These are phyloP conservation scores for Phyllosticta citrichinensis DNA, from an alignment of 2,329 filamentous ascomycete species.

Conservation along the genomic window DNA sequence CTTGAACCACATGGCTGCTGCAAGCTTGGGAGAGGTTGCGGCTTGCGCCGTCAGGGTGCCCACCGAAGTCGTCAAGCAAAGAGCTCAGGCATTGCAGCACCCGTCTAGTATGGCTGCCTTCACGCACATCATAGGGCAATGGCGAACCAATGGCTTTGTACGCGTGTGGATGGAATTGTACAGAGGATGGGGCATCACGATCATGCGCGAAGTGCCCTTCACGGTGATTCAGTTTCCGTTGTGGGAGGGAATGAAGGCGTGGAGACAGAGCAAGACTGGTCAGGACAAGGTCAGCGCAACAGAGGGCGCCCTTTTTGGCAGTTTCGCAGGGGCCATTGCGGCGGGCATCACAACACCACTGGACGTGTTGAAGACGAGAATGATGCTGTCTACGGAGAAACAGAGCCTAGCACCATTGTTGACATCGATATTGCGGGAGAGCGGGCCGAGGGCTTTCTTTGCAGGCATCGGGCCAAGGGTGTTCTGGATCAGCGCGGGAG, in stretches of 20 bases:
- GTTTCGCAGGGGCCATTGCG: conserved; percentile 71
- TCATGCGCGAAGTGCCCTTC: conserved; percentile 93
- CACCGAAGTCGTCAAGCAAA: conserved; percentile 94
- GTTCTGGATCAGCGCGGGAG: conserved; percentile 90
- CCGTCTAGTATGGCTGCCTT: conserved; percentile 59
- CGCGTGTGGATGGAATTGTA: conserved; percentile 78
- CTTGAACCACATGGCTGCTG: conserved; percentile 67
- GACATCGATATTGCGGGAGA: conserved; percentile 51
- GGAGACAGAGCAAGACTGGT: conserved; percentile 35
- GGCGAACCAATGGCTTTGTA: conserved; percentile 30
- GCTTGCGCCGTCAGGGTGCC: conserved; percentile 89
- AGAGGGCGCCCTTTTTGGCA: conserved; percentile 80
- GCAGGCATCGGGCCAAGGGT: conserved; percentile 71
- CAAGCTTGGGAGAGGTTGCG: conserved; percentile 76
- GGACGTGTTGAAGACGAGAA: conserved; percentile 91
- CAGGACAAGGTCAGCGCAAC: conserved; percentile 51
- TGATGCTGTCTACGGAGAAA: conserved; percentile 76
- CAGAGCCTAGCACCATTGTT: conserved; percentile 52
- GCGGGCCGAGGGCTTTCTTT: conserved; percentile 61
- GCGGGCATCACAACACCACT: conserved; percentile 85
- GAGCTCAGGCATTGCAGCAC: conserved; percentile 80
- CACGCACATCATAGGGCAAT: conserved; percentile 50
- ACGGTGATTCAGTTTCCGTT: conserved; percentile 95
- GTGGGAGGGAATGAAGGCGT: conserved; percentile 86
- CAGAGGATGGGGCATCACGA: conserved; percentile 81